These are phyloP conservation scores for Sphenostylis stenocarpa DNA, from an alignment of 306 rosid genomes.

Conservation along the genomic window DNA sequence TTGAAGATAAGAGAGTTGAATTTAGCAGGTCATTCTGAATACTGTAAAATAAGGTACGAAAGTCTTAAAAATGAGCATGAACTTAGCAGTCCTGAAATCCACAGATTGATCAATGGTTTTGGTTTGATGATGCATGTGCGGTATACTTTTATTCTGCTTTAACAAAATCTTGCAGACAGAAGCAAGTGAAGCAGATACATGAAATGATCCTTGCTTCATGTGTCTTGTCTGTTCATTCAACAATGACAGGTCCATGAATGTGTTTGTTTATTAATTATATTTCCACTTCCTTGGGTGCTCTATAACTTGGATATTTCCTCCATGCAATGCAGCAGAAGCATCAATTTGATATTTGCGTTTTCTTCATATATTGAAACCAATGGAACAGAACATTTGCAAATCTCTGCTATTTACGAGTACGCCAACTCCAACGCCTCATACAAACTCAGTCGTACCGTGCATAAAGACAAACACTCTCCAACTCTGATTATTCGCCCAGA, in stretches of 20 bases:
- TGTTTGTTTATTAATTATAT: neutral
- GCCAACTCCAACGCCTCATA: neutral
- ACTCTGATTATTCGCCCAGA: conserved; percentile 10
- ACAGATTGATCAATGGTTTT: conserved; percentile 1
- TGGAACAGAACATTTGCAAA: conserved; percentile 21
- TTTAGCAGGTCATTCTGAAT: neutral
- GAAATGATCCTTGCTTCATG: neutral
- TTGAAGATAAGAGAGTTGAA: neutral
- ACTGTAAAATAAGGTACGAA: neutral
- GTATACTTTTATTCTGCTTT: conserved; percentile 16
- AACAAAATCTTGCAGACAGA: neutral
- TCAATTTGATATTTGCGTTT: neutral
- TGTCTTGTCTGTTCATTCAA: conserved; percentile 7
- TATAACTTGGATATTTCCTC: neutral
- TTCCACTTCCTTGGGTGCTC: conserved; percentile 7
- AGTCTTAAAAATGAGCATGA: neutral
- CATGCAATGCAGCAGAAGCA: neutral
- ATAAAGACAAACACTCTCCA: conserved; percentile 16
- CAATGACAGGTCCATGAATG: conserved; percentile 6
- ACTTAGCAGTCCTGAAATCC: neutral
- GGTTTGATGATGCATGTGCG: conserved; percentile 11
- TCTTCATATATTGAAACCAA: neutral
- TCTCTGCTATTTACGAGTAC: neutral
- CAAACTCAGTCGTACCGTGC: neutral
- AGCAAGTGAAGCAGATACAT: neutral